Conservation (phyloP, 805 yeast species). For the Kuraishia capsulata region DNA sequence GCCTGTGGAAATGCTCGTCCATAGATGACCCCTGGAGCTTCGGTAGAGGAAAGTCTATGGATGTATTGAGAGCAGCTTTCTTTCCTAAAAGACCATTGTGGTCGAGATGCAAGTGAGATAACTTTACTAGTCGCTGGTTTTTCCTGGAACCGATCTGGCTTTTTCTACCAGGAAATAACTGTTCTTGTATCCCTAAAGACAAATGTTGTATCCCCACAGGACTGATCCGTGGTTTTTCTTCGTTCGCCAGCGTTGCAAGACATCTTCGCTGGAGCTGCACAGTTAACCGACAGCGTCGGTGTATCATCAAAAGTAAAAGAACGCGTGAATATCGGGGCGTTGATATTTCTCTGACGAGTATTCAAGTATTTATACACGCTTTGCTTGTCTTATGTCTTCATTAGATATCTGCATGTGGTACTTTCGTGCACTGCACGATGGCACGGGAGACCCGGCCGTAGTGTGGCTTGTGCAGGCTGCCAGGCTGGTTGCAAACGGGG, state of each 20-base stretch:
- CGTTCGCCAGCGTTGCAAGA: constrained; percentile 1
- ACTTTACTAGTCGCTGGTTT: constrained; percentile 28
- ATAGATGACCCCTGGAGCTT: constrained; percentile 59
- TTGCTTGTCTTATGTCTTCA: background rate
- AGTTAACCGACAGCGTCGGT: background rate
- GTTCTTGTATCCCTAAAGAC: constrained; percentile 46
- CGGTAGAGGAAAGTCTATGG: constrained; percentile 59
- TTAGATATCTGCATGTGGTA: background rate
- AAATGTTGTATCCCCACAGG: constrained; percentile 78
- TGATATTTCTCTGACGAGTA: too few species aligned
- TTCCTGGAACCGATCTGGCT: constrained; percentile 14
- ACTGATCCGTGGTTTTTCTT: constrained; percentile 47
- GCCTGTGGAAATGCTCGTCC: constrained; percentile 76
- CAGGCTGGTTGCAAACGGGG: background rate
- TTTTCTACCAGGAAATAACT: constrained; percentile 41
- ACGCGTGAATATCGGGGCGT: background rate
- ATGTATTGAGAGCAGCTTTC: constrained; percentile 50
- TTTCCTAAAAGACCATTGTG: constrained; percentile 68
- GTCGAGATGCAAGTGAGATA: constrained; percentile 53
- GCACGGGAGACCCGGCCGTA: background rate
- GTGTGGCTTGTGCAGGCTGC: background rate
- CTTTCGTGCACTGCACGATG: background rate
- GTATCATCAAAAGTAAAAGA: background rate
- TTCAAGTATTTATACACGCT: too few species aligned
- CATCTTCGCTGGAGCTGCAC: background rate